Evolutionary conservation across 148 eudicot genomes (phyloP).

Genomic region (Arctostaphylos glauca): DNA sequence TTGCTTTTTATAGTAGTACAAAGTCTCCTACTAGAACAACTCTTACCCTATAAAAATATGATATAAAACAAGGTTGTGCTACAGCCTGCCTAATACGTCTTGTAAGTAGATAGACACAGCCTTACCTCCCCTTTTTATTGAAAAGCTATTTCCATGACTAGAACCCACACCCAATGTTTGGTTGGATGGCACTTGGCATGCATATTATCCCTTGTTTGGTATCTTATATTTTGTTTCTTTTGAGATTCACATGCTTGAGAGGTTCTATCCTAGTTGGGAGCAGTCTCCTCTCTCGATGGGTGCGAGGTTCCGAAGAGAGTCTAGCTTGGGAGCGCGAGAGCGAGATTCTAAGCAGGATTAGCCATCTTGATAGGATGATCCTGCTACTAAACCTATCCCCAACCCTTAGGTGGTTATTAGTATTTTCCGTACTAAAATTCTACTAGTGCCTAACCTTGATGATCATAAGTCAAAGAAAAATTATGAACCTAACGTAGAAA

Average conservation of each 20-base stretch:
- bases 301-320: too few species aligned
- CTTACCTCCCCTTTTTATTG: neutral
- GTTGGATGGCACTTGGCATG: neutral
- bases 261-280: too few species aligned
- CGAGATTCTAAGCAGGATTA: too few species aligned
- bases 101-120: neutral
- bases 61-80: neutral
- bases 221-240: too few species aligned
- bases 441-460: neutral
- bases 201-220: too few species aligned
- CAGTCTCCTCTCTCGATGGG: too few species aligned
- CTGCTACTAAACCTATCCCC: neutral
- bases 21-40: neutral
- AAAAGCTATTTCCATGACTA: neutral
- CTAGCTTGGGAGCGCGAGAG: too few species aligned
- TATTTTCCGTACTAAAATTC: neutral
- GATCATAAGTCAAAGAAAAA: neutral
- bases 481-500: neutral
- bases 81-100: neutral
- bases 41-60: neutral
- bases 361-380: too few species aligned
- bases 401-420: neutral
- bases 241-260: too few species aligned
- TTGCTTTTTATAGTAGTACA: neutral
- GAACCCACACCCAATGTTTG: neutral